Base-by-base conservation (phyloP, 2,329 filamentous ascomycete genomes). In the Blastomyces percursus region DNA sequence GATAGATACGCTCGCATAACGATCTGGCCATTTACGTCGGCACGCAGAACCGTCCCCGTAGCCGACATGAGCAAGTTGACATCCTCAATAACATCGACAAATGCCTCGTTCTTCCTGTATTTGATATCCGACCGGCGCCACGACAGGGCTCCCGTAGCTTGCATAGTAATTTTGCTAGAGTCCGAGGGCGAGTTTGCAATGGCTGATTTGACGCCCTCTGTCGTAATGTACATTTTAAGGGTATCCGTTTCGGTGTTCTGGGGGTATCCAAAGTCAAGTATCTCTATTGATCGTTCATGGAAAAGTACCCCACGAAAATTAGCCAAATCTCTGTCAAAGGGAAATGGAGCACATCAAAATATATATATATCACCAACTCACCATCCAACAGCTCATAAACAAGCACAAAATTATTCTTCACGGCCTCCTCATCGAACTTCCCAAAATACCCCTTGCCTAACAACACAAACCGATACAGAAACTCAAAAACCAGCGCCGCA, bases 161-260 rank as follows among this genome's bases (percentile, higher is more conserved):
- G 94, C 92, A 97, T 96, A 32, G 94, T 99, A 76, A 99, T 99
- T 75, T 93, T 94, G 68, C 91, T 93, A 59, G 93, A 96, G 75
- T 99, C 93, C 74, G 96, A 90, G 54, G 71, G 74, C 74, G 76
- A 78, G 86, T 88, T 68, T 84, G 86, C 68, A 63, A 79, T 78
- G 42, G 76, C 91, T 40, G 91, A 95, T 77, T 96, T 96, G 78
- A 99, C 93, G 63, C 94, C 94, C 79, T 99, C 94, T 44, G 94
- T 99, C 52, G 95, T 99, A 72, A 99, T 99, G 81, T 99, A 99
- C 93, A 97, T 97, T 79, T 99, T 99, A 70, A 99, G 81, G 19
- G 94, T 97, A 75, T 99, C 94, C 61, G 93, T 96, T 78, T 99
- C 94, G 66, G 94, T 99, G 76, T 97, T 97, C 76, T 99, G 94